A percentile compares a stretch with the other conserved stretches of the same genome.
These are phyloP conservation scores for Agarophyton chilense DNA, from an alignment of 23 red algal species.

Conservation along the genomic window DNA sequence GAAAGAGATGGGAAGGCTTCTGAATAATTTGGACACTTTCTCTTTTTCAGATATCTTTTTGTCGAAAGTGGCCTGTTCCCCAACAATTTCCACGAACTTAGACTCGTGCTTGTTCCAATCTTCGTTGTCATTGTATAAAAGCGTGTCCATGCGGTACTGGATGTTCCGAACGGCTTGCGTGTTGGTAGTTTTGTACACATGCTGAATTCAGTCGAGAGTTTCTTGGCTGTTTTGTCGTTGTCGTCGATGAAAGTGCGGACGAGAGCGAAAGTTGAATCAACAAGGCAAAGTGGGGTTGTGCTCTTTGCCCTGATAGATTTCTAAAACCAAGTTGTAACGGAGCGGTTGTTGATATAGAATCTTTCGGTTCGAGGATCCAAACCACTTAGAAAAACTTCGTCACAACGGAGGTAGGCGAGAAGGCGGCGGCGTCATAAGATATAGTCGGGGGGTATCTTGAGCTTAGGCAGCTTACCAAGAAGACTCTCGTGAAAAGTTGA, in stretches of 20 bases:
- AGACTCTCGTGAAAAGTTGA: background rate
- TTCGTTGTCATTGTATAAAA: background rate
- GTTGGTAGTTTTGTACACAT: conserved; percentile 5
- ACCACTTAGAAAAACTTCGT: background rate
- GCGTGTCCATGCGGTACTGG: background rate
- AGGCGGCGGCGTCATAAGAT: no score
- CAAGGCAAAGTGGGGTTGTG: background rate
- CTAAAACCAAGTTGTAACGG: background rate
- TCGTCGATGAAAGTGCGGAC: background rate
- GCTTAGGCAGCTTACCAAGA: background rate
- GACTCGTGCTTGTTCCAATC: background rate
- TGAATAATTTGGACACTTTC: background rate
- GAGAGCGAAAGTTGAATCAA: background rate
- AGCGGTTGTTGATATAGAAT: background rate
- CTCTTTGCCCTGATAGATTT: background rate
- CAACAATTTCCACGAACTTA: background rate
- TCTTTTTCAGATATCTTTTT: background rate
- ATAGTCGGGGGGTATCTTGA: background rate
- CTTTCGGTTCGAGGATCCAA: background rate
- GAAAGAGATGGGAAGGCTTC: background rate
- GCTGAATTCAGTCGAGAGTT: conserved; percentile 25
- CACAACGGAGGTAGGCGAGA: background rate
- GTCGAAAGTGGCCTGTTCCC: background rate
- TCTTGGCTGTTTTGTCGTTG: background rate
- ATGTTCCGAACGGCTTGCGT: conserved; percentile 30